Base-by-base conservation (phyloP, 1,284 basidiomycete species). In the Termitomyces sp. region DNA sequence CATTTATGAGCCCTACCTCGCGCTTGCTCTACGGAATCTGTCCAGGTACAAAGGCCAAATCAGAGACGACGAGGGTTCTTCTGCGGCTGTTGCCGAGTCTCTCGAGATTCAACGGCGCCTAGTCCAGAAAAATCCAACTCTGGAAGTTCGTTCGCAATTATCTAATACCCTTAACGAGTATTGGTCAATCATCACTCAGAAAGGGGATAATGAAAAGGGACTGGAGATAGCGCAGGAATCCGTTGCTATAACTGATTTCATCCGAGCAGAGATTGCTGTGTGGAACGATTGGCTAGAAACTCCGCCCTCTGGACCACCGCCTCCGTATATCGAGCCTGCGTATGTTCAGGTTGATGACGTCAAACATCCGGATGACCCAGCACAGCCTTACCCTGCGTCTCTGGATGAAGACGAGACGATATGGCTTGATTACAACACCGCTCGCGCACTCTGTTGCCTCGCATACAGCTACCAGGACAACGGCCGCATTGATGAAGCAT, bases 1-100 rank as follows among this genome's bases (percentile, higher is more conserved):
- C 17, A 49, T 54, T 19, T 59, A 57, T 38, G 42, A 43, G 31
- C 56, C 58, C 10, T 59, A 57, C 49, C 48, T 59, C 31, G 44
- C 52, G 6, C 52, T 52, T 7, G 47, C 56, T 13, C 33, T 59
- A 10, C 52, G 53, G 8, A 54, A 59, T 40, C 31, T 58, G 24
- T 56, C 57, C 24, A 49, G 57, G 21, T 58, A 47, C 33, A 50
- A 56, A 33, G 9, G 33, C 12, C 49, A 47, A 8, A 43, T 50
- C 36, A 33, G 34, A 5, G 54, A 58, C n/a, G 15, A 49, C 26
- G 33, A 45, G 19, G 52, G 49, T 7, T 43, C 54, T 15, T 19
- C 30, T 24, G 21, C 44, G 12, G 54, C 45, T 28, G 38, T 56
- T 12, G 24, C 26, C n/a, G 57, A 58, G 40, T 52, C 39, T 38